Evolutionary conservation across 495 filamentous ascomycete species (phyloP).

Genomic region (Neurospora tetrasperma): DNA sequence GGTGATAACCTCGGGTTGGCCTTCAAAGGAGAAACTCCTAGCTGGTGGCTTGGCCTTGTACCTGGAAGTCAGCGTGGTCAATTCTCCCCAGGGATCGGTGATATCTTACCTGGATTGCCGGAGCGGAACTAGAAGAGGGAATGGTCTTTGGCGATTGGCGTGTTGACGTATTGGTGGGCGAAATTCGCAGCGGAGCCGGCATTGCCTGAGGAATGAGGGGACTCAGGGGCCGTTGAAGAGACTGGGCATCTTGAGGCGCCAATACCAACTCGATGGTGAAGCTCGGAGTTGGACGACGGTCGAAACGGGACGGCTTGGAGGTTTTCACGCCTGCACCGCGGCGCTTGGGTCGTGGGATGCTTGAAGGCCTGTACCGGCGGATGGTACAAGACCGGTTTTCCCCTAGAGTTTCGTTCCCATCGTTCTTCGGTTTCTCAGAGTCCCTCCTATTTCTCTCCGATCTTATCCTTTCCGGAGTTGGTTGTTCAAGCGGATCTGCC

Average conservation of each 20-base stretch:
- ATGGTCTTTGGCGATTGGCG: neutral
- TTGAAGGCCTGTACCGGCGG: neutral
- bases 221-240: neutral
- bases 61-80: neutral
- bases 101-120: neutral
- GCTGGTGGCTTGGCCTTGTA: neutral
- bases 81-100: no score
- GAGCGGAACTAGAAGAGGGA: neutral
- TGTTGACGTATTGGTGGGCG: neutral
- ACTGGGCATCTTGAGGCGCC: neutral
- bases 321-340: fast-evolving
- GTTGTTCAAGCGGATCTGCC: neutral
- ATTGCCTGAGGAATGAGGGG: neutral
- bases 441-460: neutral
- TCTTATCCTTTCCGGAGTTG: neutral
- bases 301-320: neutral
- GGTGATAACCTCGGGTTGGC: neutral
- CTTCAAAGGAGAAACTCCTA: fast-evolving
- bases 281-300: neutral
- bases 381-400: neutral
- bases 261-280: neutral
- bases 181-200: neutral
- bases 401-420: neutral
- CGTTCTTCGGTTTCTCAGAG: fast-evolving
- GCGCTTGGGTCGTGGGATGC: neutral